phyloP scores from a whole-genome alignment of 768 basidiomycete genomes.

The Cystobasidium ongulense region DNA sequence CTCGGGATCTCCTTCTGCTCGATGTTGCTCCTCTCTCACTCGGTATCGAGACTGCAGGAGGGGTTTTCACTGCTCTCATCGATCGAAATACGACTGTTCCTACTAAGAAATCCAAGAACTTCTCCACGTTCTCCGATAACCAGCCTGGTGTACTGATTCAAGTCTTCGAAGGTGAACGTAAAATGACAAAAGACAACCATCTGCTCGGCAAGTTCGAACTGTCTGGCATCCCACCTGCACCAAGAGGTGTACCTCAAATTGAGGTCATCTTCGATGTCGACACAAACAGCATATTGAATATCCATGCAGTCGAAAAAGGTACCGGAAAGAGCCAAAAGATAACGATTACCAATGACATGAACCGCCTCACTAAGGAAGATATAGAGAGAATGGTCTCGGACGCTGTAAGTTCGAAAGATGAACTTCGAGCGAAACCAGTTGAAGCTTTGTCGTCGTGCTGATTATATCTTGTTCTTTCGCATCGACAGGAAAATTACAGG shows the following conservation, averaged over 20 bases:
- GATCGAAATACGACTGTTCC: conserved; percentile 98
- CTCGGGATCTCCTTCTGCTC: conserved; percentile 87
- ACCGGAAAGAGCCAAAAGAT: conserved; percentile 51
- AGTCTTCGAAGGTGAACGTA: conserved; percentile 90
- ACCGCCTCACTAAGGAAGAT: conserved; percentile 91
- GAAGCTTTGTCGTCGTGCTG: conserved; percentile 60
- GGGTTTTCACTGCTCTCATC: conserved; percentile 98
- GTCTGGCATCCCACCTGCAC: conserved; percentile 88
- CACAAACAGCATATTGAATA: conserved; percentile 84
- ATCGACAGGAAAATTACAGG: conserved; percentile 61
- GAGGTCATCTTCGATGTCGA: conserved; percentile 98
- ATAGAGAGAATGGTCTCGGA: conserved; percentile 95
- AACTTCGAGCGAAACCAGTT: not conserved
- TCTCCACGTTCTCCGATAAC: conserved; percentile 99
- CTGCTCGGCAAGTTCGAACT: conserved; percentile 97
- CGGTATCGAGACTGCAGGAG: conserved; percentile 97
- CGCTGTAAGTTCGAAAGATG: conserved; percentile 52
- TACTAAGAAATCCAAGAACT: conserved; percentile 95
- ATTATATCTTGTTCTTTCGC: conserved; percentile 53
- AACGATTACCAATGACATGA: conserved; percentile 94
- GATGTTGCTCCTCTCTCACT: conserved; percentile 83
- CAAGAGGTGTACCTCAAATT: conserved; percentile 93
- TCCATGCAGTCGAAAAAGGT: conserved; percentile 65
- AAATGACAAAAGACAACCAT: conserved; percentile 98
- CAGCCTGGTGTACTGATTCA: conserved; percentile 97